Base-by-base conservation (phyloP, 2,329 filamentous ascomycete genomes). In the Verticillium klebahnii region DNA sequence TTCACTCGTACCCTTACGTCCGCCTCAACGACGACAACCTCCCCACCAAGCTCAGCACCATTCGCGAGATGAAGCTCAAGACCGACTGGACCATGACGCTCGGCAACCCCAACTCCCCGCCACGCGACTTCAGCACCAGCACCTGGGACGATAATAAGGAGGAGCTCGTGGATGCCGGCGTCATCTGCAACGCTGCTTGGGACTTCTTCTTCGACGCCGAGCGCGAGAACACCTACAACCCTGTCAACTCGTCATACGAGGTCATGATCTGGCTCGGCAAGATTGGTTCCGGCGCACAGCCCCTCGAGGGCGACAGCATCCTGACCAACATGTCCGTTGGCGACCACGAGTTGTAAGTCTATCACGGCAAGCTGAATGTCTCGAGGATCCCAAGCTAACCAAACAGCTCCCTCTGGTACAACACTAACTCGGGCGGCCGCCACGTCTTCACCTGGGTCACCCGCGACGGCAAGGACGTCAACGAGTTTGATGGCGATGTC, bases 1-100 rank as follows among this genome's bases (percentile, higher is more conserved):
- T 74, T 29, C 71, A 74, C 59, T 73, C 72, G 4, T 74, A 70
- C 63, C 72, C 72, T 60, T 72, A 73, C 65, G 72, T 74, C 45
- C 71, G 71, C 55, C 67, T 73, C 57, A 66, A 67, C 32, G 66
- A 68, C 55, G 64, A 63, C 7, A 61, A 65, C 36, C 67, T 73
- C 15, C 71, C 72, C 14, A 65, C 65, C 23, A 57, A 66, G 63
- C 60, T 74, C 61, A 67, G 68, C 54, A 71, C 68, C 64, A 70
- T 74, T 60, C 68, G 69, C 57, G 62, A 68, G 58, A 62, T 74
- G 39, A 60, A 61, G 17, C 64, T 73, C 57, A 63, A 66, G 50
- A 67, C 66, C 31, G 59, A 69, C 39, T 74, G 72, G 72, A 67
- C 70, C 36, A 72, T 73, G 69, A 68, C 66, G 32, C 59, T 66